Conservation (phyloP, 768 basidiomycete species). For the Ephemerocybe angulata region DNA sequence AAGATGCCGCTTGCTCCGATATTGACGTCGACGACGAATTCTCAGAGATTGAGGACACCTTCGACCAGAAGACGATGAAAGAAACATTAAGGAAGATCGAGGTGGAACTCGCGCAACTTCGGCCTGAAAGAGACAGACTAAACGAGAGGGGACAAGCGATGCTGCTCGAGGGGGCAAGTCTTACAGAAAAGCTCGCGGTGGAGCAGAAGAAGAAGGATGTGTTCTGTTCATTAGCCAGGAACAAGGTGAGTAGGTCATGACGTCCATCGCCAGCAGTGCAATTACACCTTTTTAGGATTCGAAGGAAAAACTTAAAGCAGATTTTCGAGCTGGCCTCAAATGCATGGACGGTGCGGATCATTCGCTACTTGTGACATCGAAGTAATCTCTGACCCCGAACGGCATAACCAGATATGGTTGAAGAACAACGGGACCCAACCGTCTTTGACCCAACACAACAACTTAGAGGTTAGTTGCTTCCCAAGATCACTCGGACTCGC, state of each 20-base stretch:
- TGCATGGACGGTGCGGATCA: conserved; percentile 47
- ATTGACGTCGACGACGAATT: not conserved
- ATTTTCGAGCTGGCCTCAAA: conserved; percentile 54
- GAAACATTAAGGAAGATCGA: not conserved
- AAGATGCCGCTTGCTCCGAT: too few relatives aligned
- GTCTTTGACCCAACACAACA: not conserved
- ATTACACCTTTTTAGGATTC: conserved; percentile 39
- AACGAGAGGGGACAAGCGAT: not conserved
- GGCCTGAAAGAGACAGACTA: not conserved
- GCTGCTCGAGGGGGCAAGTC: conserved; percentile 24
- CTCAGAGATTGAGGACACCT: not conserved
- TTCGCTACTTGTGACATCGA: not conserved
- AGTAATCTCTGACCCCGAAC: not conserved
- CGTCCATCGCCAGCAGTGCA: not conserved
- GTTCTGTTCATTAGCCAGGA: conserved; percentile 42
- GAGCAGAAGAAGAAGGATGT: conserved; percentile 59
- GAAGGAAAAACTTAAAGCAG: conserved; percentile 51
- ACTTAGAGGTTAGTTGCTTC: not conserved
- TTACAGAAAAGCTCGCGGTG: conserved; percentile 39
- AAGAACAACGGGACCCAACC: not conserved
- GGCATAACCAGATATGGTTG: not conserved
- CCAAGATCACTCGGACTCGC: not conserved
- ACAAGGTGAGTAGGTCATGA: not conserved
- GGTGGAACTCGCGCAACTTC: not conserved
- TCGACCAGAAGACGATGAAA: not conserved